Evolutionary conservation across 2,329 filamentous ascomycete genomes (phyloP), one percentile per base, ranked within the genome.

Genomic region (Neurospora sp.): DNA sequence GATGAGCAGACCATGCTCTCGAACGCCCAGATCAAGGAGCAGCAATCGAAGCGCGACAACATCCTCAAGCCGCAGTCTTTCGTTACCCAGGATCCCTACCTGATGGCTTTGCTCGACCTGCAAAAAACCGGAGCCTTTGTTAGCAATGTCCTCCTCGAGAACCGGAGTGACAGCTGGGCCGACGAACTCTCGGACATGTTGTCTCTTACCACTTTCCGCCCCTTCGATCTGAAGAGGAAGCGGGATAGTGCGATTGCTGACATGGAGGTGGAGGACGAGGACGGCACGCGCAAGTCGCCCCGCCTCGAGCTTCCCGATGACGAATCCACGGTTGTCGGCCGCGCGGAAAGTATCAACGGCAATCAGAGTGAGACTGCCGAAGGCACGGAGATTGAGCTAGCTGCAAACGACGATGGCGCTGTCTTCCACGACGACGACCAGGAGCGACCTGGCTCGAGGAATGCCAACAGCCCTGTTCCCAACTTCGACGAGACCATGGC

Each of bases 101-200:
- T 98, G 15, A 85, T 98, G 38, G 92, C 93, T 40, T 83, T 99
- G 28, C 91, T 97, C 84, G 93, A 94, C 75, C 91, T 97, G 86
- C 96, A 97, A 79, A 93, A 91, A 81, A 93, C 87, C 69, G 95
- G 96, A 69, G 92, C 90, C 46, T 98, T 99, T 76, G 92, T 97
- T 19, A 92, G 91, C 4, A 94, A 89, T 76, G 90, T 97, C 73
- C 90, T 97, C 81, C 90, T 92, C 68, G 93, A 94, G 72, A 92
- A 90, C 43, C 89, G 92, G 73, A 90, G 90, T 75, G 86, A 88
- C 74, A 88, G 88, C 58, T 97, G 93, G 94, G 95, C 95, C 3
- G 95, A 95, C 0, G 96, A 99, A 81, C 86, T 99, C 23, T 90
- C 93, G 71, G 93, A 91, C n/a, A 89, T 99, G 76, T 84, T 98